Evolutionary conservation across 306 rosid species (phyloP).

Genomic region (Rosa multiflora): DNA sequence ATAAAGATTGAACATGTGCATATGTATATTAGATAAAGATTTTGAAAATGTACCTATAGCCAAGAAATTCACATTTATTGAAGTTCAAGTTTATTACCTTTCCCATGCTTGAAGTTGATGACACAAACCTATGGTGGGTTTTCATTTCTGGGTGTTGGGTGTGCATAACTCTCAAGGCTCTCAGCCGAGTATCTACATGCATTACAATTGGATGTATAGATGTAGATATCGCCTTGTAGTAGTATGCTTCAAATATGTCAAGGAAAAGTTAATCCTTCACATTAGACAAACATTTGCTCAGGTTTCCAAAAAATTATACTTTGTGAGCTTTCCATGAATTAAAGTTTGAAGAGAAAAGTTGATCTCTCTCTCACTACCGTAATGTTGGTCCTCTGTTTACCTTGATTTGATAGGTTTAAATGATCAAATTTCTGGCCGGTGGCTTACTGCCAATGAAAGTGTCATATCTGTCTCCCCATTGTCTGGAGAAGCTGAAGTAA

Average conservation of each 20-base stretch:
- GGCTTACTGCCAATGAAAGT: conserved; percentile 70
- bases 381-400: conserved; percentile 23
- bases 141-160: background rate
- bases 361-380: conserved; percentile 4
- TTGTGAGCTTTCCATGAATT: background rate
- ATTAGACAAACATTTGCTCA: background rate
- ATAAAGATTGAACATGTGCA: too few species aligned
- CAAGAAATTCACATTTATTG: background rate
- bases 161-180: background rate
- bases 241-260: background rate
- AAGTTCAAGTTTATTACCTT: background rate
- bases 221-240: background rate
- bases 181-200: background rate
- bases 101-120: background rate
- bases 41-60: background rate
- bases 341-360: background rate
- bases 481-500: conserved; percentile 72
- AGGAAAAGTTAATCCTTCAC: background rate
- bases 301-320: background rate
- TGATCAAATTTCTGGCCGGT: conserved; percentile 70
- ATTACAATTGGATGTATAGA: background rate
- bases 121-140: background rate
- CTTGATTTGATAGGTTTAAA: conserved; percentile 52
- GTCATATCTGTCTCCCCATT: conserved; percentile 57
- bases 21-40: too few species aligned